Evolutionary conservation across 306 rosid genomes (phyloP).

Genomic region (Pterocarpus santalinus): DNA sequence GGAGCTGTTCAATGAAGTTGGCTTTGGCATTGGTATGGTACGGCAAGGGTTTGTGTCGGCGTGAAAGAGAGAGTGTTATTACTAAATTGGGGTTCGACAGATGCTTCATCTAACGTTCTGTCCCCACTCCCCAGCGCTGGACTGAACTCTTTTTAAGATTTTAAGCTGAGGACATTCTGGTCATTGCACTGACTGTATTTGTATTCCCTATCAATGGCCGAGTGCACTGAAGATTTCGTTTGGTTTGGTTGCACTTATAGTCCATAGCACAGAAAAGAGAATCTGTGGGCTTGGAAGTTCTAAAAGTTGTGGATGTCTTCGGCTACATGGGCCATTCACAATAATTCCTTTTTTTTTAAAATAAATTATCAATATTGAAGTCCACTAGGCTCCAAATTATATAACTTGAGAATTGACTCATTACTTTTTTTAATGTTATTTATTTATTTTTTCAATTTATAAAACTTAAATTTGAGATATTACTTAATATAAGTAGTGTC

Average conservation of each 20-base stretch:
- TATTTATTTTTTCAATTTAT: too few species aligned
- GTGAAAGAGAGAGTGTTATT: conserved; percentile 48
- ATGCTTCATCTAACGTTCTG: conserved; percentile 31
- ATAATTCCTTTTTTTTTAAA: too few species aligned
- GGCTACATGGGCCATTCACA: not conserved
- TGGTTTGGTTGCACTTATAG: not conserved
- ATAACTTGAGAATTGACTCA: too few species aligned
- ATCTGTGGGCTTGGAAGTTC: not conserved
- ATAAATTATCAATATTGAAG: too few species aligned
- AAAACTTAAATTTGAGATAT: too few species aligned
- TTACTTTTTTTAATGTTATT: too few species aligned
- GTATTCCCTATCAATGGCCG: not conserved
- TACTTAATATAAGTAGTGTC: too few species aligned
- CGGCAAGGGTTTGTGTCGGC: conserved; percentile 49
- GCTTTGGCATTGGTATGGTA: conserved; percentile 50
- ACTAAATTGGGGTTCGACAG: conserved; percentile 20
- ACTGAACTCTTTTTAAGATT: not conserved
- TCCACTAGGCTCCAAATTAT: too few species aligned
- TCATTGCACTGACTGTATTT: not conserved
- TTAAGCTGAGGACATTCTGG: conserved; percentile 7
- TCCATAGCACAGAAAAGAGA: not conserved
- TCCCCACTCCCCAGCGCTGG: not conserved
- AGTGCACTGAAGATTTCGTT: not conserved
- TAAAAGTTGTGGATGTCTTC: not conserved
- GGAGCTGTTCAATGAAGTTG: conserved; percentile 58